phyloP scores from a whole-genome alignment of 2,329 filamentous ascomycete genomes.

The Aspergillus chevalieri region DNA sequence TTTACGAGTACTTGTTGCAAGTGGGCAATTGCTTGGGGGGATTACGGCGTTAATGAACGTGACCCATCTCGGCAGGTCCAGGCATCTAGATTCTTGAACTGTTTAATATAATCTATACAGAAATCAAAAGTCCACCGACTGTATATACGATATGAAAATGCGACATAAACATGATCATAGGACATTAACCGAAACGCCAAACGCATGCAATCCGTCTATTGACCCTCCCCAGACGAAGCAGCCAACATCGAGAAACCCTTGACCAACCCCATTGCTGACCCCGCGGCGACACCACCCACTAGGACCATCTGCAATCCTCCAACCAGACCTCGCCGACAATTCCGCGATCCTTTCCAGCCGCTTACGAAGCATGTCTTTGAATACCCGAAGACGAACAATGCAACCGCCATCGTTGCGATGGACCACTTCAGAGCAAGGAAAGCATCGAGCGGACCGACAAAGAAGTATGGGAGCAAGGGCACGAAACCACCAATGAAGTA shows the following conservation, averaged over 20 bases:
- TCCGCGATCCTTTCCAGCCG: constrained; percentile 30
- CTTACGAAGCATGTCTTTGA: constrained; percentile 41
- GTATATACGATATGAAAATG: background rate
- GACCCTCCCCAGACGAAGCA: background rate
- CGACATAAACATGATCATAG: background rate
- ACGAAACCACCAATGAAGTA: constrained; percentile 42
- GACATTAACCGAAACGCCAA: background rate
- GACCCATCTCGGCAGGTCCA: no score
- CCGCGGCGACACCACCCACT: constrained; percentile 35
- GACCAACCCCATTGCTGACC: constrained; percentile 36
- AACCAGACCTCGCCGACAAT: constrained; percentile 27
- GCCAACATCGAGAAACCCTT: constrained; percentile 33
- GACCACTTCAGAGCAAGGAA: constrained; percentile 63
- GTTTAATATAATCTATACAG: no score
- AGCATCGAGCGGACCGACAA: constrained; percentile 69
- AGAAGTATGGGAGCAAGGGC: constrained; percentile 51
- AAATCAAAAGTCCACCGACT: no score
- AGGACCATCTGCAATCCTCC: constrained; percentile 36
- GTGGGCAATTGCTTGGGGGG: no score
- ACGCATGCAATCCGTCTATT: background rate
- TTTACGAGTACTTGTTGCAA: no score
- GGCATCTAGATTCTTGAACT: no score
- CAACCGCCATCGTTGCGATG: constrained; percentile 47
- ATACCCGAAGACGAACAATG: constrained; percentile 48
- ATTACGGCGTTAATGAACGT: no score